Conservation (phyloP, 2,329 filamentous ascomycete species). For the Diaporthe longicolla region DNA sequence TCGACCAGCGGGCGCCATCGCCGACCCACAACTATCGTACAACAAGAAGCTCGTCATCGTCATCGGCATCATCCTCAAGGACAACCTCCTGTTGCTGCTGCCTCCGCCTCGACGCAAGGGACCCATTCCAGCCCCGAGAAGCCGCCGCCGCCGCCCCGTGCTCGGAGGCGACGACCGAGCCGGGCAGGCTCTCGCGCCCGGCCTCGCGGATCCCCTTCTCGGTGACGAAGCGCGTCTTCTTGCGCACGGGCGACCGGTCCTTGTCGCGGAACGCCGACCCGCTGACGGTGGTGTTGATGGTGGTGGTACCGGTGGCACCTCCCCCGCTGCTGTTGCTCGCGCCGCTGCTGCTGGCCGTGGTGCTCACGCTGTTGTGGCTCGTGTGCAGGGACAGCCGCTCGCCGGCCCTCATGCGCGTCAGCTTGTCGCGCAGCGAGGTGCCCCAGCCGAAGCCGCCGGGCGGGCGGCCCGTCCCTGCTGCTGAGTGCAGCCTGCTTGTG, state of each 20-base stretch:
- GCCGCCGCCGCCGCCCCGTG: background rate
- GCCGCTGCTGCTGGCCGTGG: constrained; percentile 44
- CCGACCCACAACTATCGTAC: constrained; percentile 49
- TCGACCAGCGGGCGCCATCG: background rate
- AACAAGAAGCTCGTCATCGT: constrained; percentile 62
- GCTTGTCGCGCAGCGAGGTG: constrained; percentile 66
- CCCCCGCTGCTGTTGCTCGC: constrained; percentile 16
- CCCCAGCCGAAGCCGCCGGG: constrained; percentile 69
- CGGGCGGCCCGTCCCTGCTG: constrained; percentile 4
- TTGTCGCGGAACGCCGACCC: constrained; percentile 41
- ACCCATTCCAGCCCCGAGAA: constrained; percentile 8
- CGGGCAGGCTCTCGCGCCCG: constrained; percentile 76
- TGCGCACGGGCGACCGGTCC: constrained; percentile 66
- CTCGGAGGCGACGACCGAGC: constrained; percentile 23
- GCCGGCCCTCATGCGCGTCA: constrained; percentile 73
- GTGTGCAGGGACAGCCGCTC: constrained; percentile 51
- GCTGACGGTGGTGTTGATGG: background rate
- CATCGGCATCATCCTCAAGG: constrained; percentile 59
- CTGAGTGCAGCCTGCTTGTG: background rate
- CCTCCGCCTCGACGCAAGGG: constrained; percentile 4
- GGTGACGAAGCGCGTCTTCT: constrained; percentile 86
- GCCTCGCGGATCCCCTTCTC: constrained; percentile 83
- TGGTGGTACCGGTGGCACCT: background rate
- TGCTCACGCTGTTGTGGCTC: constrained; percentile 50
- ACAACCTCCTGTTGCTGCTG: constrained; percentile 50